Evolutionary conservation across 192 early-diverging fungal species (phyloP).

Genomic region (Coemansia biformis): DNA sequence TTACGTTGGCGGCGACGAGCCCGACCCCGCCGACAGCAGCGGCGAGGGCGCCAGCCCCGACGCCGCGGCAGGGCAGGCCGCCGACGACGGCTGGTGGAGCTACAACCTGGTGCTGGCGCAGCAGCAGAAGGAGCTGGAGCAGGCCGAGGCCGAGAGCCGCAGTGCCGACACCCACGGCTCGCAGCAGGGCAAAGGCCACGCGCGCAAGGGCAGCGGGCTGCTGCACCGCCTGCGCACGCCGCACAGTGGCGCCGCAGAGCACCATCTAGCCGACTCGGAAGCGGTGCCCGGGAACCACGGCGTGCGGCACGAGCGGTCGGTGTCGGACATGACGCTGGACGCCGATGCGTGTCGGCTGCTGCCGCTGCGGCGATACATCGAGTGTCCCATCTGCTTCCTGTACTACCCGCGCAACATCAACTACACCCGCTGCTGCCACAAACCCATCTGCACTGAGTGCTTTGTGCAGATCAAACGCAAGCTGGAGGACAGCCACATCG

Average conservation of each 20-base stretch:
- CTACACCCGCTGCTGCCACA: conserved; percentile 86
- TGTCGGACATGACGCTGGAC: conserved; percentile 12
- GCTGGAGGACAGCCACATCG: conserved; percentile 55
- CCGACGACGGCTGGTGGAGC: conserved; percentile 50
- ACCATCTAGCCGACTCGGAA: too few species aligned
- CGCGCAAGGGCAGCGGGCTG: conserved; percentile 43
- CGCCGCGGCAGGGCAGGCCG: too few species aligned
- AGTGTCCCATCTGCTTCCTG: conserved; percentile 94
- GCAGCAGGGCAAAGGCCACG: too few species aligned
- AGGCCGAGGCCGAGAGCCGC: neutral
- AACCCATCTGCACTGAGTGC: conserved; percentile 95
- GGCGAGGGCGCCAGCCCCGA: too few species aligned
- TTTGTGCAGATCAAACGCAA: conserved; percentile 94
- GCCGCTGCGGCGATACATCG: conserved; percentile 54
- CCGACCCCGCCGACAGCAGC: conserved; percentile 41
- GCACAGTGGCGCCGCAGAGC: too few species aligned
- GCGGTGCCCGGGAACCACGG: too few species aligned
- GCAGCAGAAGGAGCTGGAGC: conserved; percentile 7
- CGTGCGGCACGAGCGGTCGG: conserved; percentile 21
- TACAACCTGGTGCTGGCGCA: conserved; percentile 48
- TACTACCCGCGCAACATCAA: conserved; percentile 92
- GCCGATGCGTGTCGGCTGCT: conserved; percentile 9
- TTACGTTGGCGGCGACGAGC: conserved; percentile 73
- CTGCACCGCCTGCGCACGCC: conserved; percentile 22
- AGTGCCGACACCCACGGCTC: neutral